phyloP scores from a whole-genome alignment of 768 basidiomycete genomes.

The Omphalotus guepiniiformis region DNA sequence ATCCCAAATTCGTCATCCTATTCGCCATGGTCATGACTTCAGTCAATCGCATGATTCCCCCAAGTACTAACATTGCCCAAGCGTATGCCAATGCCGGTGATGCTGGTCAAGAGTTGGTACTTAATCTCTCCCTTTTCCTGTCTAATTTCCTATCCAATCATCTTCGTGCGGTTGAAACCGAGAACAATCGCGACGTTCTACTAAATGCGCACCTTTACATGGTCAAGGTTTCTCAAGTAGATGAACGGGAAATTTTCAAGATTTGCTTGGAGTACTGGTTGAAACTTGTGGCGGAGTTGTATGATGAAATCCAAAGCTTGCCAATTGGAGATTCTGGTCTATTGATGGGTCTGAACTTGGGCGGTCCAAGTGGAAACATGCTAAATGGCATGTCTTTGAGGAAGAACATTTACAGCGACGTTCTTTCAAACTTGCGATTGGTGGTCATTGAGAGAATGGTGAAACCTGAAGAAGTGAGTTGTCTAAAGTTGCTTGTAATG shows the following conservation, averaged over 20 bases:
- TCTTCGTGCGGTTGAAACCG: constrained; percentile 90
- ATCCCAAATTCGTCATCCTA: constrained; percentile 94
- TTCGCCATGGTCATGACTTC: constrained; percentile 99
- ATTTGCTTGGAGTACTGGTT: constrained; percentile 98
- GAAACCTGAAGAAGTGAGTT: constrained; percentile 92
- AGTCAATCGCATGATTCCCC: constrained; percentile 94
- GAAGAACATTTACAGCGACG: constrained; percentile 94
- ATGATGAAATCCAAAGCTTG: constrained; percentile 92
- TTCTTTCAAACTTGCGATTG: constrained; percentile 87
- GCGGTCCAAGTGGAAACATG: constrained; percentile 61
- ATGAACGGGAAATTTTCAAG: constrained; percentile 99
- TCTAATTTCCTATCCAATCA: constrained; percentile 94
- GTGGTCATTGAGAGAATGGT: constrained; percentile 99
- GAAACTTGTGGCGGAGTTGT: constrained; percentile 92
- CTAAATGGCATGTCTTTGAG: constrained; percentile 75
- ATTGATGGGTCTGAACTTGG: constrained; percentile 86
- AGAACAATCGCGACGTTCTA: constrained; percentile 84
- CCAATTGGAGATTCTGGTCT: constrained; percentile 84
- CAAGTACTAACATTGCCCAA: constrained; percentile 88
- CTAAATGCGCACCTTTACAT: constrained; percentile 97
- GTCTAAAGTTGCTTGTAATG: background rate
- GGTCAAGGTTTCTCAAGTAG: constrained; percentile 97
- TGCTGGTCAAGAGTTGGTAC: constrained; percentile 92
- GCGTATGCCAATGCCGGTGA: constrained; percentile 90
- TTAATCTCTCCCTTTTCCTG: constrained; percentile 96